A percentile compares a stretch with the other conserved stretches of the same genome.
Conservation (phyloP, 257 asterid genomes). For the Rauvolfia tetraphylla region DNA sequence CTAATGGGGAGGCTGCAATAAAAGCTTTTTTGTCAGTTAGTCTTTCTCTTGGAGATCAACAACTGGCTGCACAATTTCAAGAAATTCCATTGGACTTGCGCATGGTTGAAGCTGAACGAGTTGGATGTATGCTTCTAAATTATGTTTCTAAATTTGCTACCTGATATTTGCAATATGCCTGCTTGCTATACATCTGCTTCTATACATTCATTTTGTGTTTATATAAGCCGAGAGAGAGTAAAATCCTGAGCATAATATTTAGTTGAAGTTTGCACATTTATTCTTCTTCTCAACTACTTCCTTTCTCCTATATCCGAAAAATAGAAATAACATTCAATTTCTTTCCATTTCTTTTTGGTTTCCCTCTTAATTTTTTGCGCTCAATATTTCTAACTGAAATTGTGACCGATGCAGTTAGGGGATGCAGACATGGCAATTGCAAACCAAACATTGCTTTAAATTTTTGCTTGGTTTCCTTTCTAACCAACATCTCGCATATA, state of each 20-base stretch:
- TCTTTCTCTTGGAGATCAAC: conserved; percentile 85
- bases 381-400: too few relatives aligned
- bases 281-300: not conserved
- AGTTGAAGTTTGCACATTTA: not conserved
- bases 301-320: not conserved
- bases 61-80: conserved; percentile 90
- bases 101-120: conserved; percentile 86
- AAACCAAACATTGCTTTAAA: not conserved
- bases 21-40: conserved; percentile 56
- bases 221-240: not conserved
- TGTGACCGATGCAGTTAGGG: too few relatives aligned
- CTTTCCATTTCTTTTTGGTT: not conserved
- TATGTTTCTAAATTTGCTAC: not conserved
- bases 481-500: too few relatives aligned
- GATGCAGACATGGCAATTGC: too few relatives aligned
- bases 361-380: not conserved
- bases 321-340: not conserved
- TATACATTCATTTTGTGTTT: not conserved
- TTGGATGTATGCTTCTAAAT: conserved; percentile 68
- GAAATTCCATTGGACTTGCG: conserved; percentile 84
- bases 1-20: conserved; percentile 48
- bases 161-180: not conserved
- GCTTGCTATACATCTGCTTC: not conserved
- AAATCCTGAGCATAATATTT: not conserved
- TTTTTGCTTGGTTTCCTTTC: not conserved